phyloP scores from a whole-genome alignment of 208 protist genomes.

The Trypanosoma grayi region DNA sequence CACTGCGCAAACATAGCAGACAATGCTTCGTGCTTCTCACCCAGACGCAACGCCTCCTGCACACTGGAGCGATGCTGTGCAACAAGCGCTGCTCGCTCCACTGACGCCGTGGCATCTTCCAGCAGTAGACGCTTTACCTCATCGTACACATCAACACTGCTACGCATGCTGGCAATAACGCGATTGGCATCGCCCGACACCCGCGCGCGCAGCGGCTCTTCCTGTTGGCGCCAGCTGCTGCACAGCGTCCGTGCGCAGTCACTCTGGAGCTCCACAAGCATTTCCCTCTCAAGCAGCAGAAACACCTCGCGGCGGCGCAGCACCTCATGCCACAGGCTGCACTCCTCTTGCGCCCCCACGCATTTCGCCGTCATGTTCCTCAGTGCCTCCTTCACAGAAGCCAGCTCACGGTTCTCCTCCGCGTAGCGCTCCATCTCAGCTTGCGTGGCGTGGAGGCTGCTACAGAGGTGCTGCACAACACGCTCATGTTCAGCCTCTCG shows the following conservation, averaged over 20 bases:
- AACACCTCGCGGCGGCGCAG: constrained; percentile 4
- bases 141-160: background rate
- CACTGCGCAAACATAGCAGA: constrained; percentile 2
- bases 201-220: background rate
- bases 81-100: background rate
- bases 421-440: constrained; percentile 7
- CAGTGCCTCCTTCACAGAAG: background rate
- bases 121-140: constrained; percentile 11
- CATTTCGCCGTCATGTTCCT: background rate
- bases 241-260: background rate
- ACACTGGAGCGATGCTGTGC: background rate
- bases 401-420: constrained; percentile 6
- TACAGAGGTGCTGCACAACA: constrained; percentile 13
- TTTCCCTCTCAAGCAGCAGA: constrained; percentile 12
- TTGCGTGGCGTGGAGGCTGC: constrained; percentile 16
- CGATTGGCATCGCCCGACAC: background rate
- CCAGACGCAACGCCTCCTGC: constrained; percentile 3
- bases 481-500: constrained; percentile 9
- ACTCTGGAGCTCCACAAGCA: constrained; percentile 5
- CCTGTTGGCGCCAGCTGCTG: background rate
- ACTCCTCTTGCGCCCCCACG: background rate
- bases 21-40: constrained; percentile 8
- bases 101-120: background rate
- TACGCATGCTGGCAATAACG: background rate
- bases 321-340: constrained; percentile 13